These are phyloP conservation scores for Fusarium paranaense DNA, from an alignment of 2,329 filamentous ascomycete genomes.

Conservation along the genomic window DNA sequence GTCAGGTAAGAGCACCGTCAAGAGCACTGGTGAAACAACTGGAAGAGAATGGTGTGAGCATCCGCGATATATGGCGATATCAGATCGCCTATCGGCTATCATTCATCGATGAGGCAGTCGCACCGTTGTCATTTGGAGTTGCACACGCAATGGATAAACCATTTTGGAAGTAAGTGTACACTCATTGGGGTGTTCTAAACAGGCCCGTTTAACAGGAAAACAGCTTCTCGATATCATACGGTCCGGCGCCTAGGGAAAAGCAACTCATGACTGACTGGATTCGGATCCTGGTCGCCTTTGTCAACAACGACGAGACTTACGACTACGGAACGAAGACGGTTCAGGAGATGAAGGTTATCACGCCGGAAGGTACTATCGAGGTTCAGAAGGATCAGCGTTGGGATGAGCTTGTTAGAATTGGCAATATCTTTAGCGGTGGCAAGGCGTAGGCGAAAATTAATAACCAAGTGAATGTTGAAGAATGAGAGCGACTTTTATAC, in stretches of 20 bases:
- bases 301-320: constrained; percentile 46
- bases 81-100: constrained; percentile 55
- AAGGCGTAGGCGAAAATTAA: background rate
- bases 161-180: constrained; percentile 52
- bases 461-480: background rate
- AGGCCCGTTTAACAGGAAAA: too few species aligned
- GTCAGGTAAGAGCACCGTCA: constrained; percentile 53
- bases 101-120: constrained; percentile 54
- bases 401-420: constrained; percentile 43
- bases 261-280: constrained; percentile 54
- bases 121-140: constrained; percentile 50
- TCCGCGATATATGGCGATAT: constrained; percentile 55
- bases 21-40: constrained; percentile 49
- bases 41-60: constrained; percentile 46
- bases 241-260: constrained; percentile 49
- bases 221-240: constrained; percentile 54
- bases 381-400: constrained; percentile 51
- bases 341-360: constrained; percentile 52
- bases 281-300: constrained; percentile 51
- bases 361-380: constrained; percentile 47
- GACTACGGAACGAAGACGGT: constrained; percentile 49
- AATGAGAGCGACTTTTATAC: background rate
- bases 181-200: too few species aligned
- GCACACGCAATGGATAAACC: constrained; percentile 56
- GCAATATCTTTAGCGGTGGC: constrained; percentile 5